Evolutionary conservation across 2,329 filamentous ascomycete genomes (phyloP).

Genomic region (Cladosporium sp.): DNA sequence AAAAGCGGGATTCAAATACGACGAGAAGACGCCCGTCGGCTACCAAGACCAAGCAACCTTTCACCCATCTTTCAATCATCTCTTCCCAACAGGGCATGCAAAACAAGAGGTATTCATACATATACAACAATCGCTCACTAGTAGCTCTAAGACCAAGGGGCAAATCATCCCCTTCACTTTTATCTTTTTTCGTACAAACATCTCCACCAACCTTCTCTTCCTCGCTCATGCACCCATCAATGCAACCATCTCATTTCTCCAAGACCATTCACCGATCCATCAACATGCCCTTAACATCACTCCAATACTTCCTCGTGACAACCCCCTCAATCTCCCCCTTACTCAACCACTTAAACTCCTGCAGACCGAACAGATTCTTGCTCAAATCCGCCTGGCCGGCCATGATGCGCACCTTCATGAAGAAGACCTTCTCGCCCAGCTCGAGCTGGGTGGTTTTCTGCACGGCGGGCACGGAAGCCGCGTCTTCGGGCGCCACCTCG

Average conservation of each 20-base stretch:
- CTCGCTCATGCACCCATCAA: neutral
- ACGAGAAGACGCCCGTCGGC: too few species aligned
- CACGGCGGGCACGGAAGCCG: too few species aligned
- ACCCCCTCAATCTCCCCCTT: conserved; percentile 76
- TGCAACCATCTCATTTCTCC: neutral
- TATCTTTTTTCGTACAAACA: neutral
- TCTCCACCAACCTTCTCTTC: neutral
- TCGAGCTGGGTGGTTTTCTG: too few species aligned
- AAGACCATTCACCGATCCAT: conserved; percentile 57
- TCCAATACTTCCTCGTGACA: conserved; percentile 67
- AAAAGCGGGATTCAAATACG: too few species aligned
- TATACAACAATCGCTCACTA: neutral
- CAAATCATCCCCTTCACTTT: too few species aligned
- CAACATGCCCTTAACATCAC: conserved; percentile 76
- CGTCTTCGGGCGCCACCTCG: too few species aligned
- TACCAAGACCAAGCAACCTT: too few species aligned
- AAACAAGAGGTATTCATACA: neutral
- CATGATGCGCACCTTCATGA: conserved; percentile 95
- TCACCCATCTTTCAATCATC: too few species aligned
- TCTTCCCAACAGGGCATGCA: too few species aligned
- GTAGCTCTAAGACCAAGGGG: too few species aligned
- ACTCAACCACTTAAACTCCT: conserved; percentile 88
- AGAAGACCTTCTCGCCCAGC: conserved; percentile 81
- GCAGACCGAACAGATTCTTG: conserved; percentile 66
- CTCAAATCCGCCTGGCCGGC: conserved; percentile 84